Base-by-base conservation (phyloP, 2,329 filamentous ascomycete species). In the Neurospora sp. region DNA sequence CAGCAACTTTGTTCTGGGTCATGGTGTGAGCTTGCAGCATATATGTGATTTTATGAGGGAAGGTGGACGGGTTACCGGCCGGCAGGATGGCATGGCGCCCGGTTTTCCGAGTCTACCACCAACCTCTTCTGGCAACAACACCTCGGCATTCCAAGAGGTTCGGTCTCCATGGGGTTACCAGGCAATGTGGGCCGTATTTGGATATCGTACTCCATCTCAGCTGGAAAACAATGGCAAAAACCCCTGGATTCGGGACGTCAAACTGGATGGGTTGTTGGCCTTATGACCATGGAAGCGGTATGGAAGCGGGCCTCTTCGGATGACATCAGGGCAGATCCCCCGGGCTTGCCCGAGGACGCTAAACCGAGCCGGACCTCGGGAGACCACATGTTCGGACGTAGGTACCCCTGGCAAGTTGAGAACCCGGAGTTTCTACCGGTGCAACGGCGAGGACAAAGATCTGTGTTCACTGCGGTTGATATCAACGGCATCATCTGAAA, bases 321-420 rank as follows among this genome's bases (percentile, higher is more conserved):
- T 62, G 52, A 62, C 52, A 62, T 62, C 28, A 62, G 52, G 28
- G 52, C 52, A 62, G 52, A 62, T 62, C 52, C 17, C 52, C 52
- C 52, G 52, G 23, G 33, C 52, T 62, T 62, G 52, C 52, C 52
- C 52, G 52, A 62, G 28, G 52, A 62, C 15, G 52, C 52, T 62
- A 46, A 38, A 42, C 67, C 67, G 67, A 68, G 67, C 67, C 67
- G 67, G 67, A 68, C 67, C 67, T 68, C 67, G 67, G 67, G 43
- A 68, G 39, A 42, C 42, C 67, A 68, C 40, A 68, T 68, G 67
- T 43, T 58, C 67, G 67, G 67, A 68, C 67, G 39, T 23, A 68
- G 67, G 40, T 68, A 43, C 40, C 28, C 43, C 67, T 38, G 40
- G 5, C 38, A 33, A 19, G 40, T 58, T 33, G 28, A 46, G n/a